A percentile compares a stretch with the other conserved stretches of the same genome.
phyloP scores from a whole-genome alignment of 345 rosid genomes.

The Salix dunnii region DNA sequence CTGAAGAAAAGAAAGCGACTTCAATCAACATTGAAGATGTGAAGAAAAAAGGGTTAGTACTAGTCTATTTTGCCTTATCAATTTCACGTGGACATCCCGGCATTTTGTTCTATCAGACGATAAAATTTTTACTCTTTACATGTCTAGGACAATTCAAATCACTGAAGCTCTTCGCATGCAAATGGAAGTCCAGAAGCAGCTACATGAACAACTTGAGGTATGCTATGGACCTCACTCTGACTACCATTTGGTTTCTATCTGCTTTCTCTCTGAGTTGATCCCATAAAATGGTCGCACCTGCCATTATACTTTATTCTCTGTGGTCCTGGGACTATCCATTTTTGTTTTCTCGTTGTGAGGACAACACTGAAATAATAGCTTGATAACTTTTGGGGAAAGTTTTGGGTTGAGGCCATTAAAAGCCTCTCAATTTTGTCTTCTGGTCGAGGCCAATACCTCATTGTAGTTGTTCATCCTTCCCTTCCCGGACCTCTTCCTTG shows the following conservation, averaged over 20 bases:
- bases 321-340: too few relatives aligned
- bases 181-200: constrained; percentile 82
- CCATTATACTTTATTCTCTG: too few relatives aligned
- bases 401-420: too few relatives aligned
- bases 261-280: too few relatives aligned
- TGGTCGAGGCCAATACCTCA: too few relatives aligned
- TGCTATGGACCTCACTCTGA: not conserved
- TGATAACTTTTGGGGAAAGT: too few relatives aligned
- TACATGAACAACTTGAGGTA: constrained; percentile 89
- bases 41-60: constrained; percentile 51
- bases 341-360: too few relatives aligned
- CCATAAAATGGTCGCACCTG: too few relatives aligned
- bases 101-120: constrained; percentile 11
- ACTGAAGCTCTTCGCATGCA: constrained; percentile 75
- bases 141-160: constrained; percentile 46
- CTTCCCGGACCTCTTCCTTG: too few relatives aligned
- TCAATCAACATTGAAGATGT: constrained; percentile 51
- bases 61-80: constrained; percentile 8
- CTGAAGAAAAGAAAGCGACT: constrained; percentile 58
- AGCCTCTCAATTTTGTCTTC: too few relatives aligned
- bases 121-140: not conserved
- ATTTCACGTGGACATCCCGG: not conserved
- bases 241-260: not conserved
- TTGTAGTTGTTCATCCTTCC: too few relatives aligned
- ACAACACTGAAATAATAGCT: too few relatives aligned